A percentile compares a stretch with the other conserved stretches of the same genome.
phyloP scores from a whole-genome alignment of 225 moss, liverwort and hornwort genomes.

The Straminergon stramineum region DNA sequence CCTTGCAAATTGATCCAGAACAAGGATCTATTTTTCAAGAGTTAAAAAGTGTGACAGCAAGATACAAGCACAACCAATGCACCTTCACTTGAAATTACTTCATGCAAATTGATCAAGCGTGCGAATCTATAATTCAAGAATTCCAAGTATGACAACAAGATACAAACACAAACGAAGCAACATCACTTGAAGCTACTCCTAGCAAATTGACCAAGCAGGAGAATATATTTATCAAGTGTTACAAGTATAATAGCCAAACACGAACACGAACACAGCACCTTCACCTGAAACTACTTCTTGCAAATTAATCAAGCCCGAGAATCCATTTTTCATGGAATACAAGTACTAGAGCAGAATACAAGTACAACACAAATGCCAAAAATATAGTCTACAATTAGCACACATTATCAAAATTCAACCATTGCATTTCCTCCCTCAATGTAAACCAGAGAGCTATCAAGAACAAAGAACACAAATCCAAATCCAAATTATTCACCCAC shows the following conservation, averaged over 20 bases:
- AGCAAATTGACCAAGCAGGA: neutral
- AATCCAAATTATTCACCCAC: neutral
- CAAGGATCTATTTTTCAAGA: neutral
- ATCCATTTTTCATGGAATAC: neutral
- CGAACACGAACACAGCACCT: neutral
- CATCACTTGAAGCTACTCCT: too few species aligned
- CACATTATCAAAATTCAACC: neutral
- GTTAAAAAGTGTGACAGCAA: neutral
- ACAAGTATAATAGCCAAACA: neutral
- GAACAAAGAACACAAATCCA: neutral
- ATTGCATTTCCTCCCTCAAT: neutral
- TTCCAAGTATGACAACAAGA: neutral
- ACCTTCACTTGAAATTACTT: neutral
- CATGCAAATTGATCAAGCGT: neutral
- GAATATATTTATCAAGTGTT: neutral
- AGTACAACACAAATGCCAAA: neutral
- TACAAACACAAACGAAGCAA: neutral
- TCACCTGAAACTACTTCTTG: neutral
- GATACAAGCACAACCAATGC: neutral
- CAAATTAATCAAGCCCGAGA: neutral
- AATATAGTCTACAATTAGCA: neutral
- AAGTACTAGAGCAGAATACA: neutral
- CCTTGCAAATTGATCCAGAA: neutral
- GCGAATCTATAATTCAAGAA: neutral
- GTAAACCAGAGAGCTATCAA: neutral